A percentile compares a stretch with the other conserved stretches of the same genome.
phyloP scores from a whole-genome alignment of 441 rosid genomes.

The Corymbia calophylla region DNA sequence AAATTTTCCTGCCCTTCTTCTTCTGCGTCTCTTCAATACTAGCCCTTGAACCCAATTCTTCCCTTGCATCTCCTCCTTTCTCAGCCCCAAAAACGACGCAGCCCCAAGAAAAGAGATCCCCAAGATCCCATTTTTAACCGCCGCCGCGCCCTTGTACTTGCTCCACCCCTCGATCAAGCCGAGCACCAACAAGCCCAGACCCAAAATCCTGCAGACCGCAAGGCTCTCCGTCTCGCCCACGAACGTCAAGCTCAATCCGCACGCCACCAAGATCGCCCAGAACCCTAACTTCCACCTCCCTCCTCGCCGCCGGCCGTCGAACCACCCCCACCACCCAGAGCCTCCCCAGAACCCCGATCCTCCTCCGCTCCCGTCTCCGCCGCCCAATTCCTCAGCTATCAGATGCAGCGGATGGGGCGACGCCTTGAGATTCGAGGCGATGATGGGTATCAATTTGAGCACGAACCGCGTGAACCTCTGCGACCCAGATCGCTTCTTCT shows the following conservation, averaged over 20 bases:
- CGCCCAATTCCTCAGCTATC: conserved; percentile 16
- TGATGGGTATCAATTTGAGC: conserved; percentile 20
- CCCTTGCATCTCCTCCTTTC: not conserved
- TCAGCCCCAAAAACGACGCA: conserved; percentile 20
- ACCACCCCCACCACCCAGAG: conserved; percentile 25
- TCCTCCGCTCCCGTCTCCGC: conserved; percentile 9
- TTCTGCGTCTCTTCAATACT: conserved; percentile 14
- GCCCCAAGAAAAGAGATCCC: conserved; percentile 24
- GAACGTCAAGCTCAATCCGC: conserved; percentile 7
- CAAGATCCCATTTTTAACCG: conserved; percentile 21
- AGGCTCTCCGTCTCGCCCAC: conserved; percentile 23
- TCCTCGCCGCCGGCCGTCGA: conserved; percentile 30
- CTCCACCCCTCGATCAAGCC: conserved; percentile 3
- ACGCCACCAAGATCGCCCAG: conserved; percentile 5
- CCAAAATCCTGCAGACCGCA: conserved; percentile 12
- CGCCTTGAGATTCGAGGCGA: conserved; percentile 28
- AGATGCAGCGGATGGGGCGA: conserved; percentile 35
- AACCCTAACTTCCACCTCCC: conserved; percentile 11
- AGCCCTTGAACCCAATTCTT: conserved; percentile 15
- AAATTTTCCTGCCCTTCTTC: conserved; percentile 10
- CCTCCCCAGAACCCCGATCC: conserved; percentile 17
- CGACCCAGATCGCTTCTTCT: conserved; percentile 22
- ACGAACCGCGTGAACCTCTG: conserved; percentile 4
- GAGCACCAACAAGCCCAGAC: conserved; percentile 14
- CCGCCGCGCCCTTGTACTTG: conserved; percentile 6